Evolutionary conservation across 2,329 filamentous ascomycete genomes (phyloP).

Genomic region (Aureobasidium sp.): DNA sequence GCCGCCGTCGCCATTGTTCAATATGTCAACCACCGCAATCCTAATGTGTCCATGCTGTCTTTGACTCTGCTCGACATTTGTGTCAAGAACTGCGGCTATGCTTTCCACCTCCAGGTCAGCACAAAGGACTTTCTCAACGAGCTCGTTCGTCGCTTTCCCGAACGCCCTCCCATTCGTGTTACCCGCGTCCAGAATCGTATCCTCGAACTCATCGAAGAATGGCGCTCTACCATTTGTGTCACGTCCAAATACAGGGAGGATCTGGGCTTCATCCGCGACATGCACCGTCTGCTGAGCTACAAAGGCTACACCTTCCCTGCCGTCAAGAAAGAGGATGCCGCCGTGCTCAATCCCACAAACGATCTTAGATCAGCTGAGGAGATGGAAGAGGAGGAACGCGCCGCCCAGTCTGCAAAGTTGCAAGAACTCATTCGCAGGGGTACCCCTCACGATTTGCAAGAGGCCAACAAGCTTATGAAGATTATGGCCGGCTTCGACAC

Average conservation of each 20-base stretch:
- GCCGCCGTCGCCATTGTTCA: conserved; percentile 87
- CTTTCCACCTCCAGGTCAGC: conserved; percentile 95
- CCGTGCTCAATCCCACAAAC: conserved; percentile 92
- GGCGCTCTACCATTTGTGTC: conserved; percentile 95
- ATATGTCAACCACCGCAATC: conserved; percentile 94
- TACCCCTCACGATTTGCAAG: conserved; percentile 84
- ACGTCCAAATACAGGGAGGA: conserved; percentile 98
- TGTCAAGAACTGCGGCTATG: conserved; percentile 99
- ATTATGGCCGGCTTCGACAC: conserved; percentile 98
- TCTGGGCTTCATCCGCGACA: conserved; percentile 89
- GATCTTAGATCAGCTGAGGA: conserved; percentile 94
- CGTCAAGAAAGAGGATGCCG: conserved; percentile 85
- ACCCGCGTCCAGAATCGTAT: conserved; percentile 87
- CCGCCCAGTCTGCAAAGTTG: conserved; percentile 94
- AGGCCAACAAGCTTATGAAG: conserved; percentile 97
- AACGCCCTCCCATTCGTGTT: conserved; percentile 77
- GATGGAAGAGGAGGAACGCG: conserved; percentile 94
- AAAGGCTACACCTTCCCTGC: conserved; percentile 97
- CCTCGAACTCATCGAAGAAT: conserved; percentile 94
- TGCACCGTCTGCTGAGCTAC: conserved; percentile 91
- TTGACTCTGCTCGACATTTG: conserved; percentile 91
- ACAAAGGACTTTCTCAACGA: conserved; percentile 99
- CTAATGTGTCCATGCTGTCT: conserved; percentile 85
- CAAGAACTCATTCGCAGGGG: conserved; percentile 93
- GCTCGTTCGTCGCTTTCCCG: conserved; percentile 89